These are phyloP conservation scores for Leptodontidium sp. DNA, from an alignment of 2,329 filamentous ascomycete species.

Conservation along the genomic window DNA sequence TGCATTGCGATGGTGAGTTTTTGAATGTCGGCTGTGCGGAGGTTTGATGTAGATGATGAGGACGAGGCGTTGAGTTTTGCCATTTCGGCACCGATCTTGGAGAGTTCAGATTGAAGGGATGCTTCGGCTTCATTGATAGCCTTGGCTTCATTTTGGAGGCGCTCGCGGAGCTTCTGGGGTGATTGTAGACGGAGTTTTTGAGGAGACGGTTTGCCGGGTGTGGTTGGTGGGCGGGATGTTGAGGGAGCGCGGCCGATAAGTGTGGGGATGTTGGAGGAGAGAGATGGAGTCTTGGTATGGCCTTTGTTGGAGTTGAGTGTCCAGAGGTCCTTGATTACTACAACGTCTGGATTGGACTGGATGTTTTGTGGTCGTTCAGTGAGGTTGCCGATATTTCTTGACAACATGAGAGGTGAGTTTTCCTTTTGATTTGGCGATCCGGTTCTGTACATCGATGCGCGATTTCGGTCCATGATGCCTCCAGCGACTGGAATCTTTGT, in stretches of 20 bases:
- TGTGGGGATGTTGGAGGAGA: conserved; percentile 46
- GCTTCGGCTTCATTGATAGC: conserved; percentile 75
- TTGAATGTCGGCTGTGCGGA: conserved; percentile 43
- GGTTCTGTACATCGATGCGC: conserved; percentile 37
- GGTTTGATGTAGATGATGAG: conserved; percentile 32
- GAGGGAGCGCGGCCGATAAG: conserved; percentile 38
- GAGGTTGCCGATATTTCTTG: conserved; percentile 41
- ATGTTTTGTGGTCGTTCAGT: conserved; percentile 45
- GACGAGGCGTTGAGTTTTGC: conserved; percentile 59
- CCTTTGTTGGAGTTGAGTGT: conserved; percentile 32
- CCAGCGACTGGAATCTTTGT: conserved; percentile 44
- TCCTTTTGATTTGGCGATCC: conserved; percentile 45
- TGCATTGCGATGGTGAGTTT: conserved; percentile 66
- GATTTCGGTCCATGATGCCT: conserved; percentile 40
- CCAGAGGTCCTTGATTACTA: conserved; percentile 44
- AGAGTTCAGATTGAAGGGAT: conserved; percentile 77
- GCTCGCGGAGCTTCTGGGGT: conserved; percentile 81
- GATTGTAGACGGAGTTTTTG: conserved; percentile 71
- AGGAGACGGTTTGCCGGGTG: conserved; percentile 39
- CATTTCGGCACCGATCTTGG: conserved; percentile 83
- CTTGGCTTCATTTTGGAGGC: conserved; percentile 82
- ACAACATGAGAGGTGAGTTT: conserved; percentile 33
- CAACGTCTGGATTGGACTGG: conserved; percentile 40
- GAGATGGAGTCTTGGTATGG: conserved; percentile 40
- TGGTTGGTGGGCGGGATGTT: conserved; percentile 35